Conservation (phyloP, 257 asterid genomes). For the Cinchona pubescens region DNA sequence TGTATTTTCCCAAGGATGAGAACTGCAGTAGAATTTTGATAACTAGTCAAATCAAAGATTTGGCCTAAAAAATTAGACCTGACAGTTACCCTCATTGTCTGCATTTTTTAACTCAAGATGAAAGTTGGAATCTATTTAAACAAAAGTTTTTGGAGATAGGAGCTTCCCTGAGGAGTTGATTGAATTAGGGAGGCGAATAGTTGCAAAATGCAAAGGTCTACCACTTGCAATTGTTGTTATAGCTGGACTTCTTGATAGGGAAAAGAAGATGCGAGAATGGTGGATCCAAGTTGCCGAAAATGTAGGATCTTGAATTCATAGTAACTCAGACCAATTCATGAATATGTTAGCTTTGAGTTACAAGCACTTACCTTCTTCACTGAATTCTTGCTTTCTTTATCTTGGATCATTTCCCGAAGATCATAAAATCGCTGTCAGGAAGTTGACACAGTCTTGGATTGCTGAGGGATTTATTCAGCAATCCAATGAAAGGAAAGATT, state of each 20-base stretch:
- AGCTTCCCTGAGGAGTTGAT: background rate
- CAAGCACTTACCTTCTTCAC: slow-evolving; percentile 5
- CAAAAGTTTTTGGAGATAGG: slow-evolving; percentile 5
- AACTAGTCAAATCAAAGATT: background rate
- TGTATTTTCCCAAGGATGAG: background rate
- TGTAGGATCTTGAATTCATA: background rate
- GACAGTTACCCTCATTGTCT: background rate
- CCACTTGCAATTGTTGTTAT: background rate
- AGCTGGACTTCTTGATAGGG: background rate
- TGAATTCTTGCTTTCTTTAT: slow-evolving; percentile 7
- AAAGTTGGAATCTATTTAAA: no score
- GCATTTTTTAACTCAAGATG: background rate
- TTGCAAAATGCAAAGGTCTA: background rate
- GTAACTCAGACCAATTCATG: background rate
- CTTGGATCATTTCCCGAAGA: slow-evolving; percentile 1
- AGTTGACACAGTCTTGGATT: slow-evolving; percentile 2
- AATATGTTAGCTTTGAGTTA: background rate
- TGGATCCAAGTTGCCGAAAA: no score
- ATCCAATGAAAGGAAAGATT: background rate
- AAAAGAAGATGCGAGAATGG: background rate
- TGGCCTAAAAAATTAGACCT: background rate
- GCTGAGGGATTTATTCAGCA: slow-evolving; percentile 5
- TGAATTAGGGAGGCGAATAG: background rate
- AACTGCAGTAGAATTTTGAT: slow-evolving; percentile 6
- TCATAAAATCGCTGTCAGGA: slow-evolving; percentile 2